A percentile compares a stretch with the other conserved stretches of the same genome.
These are phyloP conservation scores for Fraxinus paxiana DNA, from an alignment of 305 asterid genomes.

Conservation along the genomic window DNA sequence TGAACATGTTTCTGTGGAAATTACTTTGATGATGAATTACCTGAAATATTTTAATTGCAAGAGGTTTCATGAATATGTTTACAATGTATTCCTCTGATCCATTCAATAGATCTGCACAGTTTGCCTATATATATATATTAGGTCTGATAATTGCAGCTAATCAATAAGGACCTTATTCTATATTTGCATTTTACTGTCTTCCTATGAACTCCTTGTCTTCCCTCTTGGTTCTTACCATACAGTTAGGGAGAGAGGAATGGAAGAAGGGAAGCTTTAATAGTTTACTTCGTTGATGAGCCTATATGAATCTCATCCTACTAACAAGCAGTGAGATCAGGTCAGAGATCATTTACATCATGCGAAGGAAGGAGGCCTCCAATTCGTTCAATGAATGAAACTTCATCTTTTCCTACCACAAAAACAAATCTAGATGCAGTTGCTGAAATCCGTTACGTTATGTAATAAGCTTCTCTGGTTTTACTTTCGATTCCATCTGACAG, in stretches of 20 bases:
- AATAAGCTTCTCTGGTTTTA: not conserved
- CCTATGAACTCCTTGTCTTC: not conserved
- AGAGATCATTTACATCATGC: not conserved
- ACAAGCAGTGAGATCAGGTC: not conserved
- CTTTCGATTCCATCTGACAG: not conserved
- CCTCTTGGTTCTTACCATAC: not conserved
- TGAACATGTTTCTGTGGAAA: not conserved
- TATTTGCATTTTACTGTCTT: not conserved
- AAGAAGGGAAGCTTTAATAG: not conserved
- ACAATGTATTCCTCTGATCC: not conserved
- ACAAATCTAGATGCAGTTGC: not conserved
- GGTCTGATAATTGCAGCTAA: not conserved
- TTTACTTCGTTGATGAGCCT: not conserved
- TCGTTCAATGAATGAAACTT: not conserved
- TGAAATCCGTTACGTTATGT: not conserved
- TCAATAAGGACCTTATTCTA: not conserved
- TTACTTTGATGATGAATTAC: constrained; percentile 2
- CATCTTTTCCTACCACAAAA: not conserved
- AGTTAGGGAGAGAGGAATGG: not conserved
- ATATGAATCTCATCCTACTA: not conserved
- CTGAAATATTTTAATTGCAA: not conserved
- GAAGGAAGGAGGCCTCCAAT: not conserved
- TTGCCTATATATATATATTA: not conserved
- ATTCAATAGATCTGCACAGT: not conserved
- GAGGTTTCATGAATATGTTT: not conserved